Evolutionary conservation across 331 rosid genomes (phyloP).

Genomic region (Saraca asoca): DNA sequence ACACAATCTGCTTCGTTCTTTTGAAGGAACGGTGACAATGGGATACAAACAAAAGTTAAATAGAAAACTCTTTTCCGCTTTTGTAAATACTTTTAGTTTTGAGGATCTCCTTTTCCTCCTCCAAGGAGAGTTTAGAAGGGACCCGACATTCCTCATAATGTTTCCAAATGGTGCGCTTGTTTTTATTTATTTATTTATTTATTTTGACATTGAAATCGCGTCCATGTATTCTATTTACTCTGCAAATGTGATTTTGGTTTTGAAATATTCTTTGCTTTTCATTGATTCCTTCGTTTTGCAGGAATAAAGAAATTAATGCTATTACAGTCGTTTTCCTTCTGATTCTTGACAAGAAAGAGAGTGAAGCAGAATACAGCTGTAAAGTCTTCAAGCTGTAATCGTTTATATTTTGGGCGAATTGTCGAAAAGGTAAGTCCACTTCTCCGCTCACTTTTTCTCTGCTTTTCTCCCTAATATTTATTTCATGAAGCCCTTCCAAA

Average conservation of each 20-base stretch:
- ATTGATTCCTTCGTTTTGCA: conserved; percentile 30
- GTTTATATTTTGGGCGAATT: conserved; percentile 47
- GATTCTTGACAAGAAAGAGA: conserved; percentile 27
- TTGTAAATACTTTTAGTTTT: conserved; percentile 18
- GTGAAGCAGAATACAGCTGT: conserved; percentile 6
- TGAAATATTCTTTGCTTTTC: conserved; percentile 33
- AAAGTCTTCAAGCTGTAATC: conserved; percentile 30
- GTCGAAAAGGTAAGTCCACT: conserved; percentile 52
- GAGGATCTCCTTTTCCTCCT: conserved; percentile 33
- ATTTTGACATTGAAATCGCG: conserved; percentile 68
- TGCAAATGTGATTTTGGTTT: not conserved
- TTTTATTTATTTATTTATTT: too few relatives aligned
- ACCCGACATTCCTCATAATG: conserved; percentile 36
- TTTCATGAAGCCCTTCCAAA: conserved; percentile 1
- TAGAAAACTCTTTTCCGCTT: not conserved
- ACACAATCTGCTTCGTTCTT: not conserved
- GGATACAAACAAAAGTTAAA: not conserved
- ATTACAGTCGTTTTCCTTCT: conserved; percentile 37
- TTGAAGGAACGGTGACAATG: not conserved
- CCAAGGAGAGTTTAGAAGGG: conserved; percentile 39
- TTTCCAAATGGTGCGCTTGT: conserved; percentile 29
- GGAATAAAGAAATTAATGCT: conserved; percentile 24
- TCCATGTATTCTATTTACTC: conserved; percentile 31
- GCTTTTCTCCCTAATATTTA: conserved; percentile 19
- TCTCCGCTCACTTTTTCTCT: conserved; percentile 43